Percentiles rank a stretch among this genome's conserved stretches.
Evolutionary conservation across 2,329 filamentous ascomycete genomes (phyloP).

Genomic region (Fusarium coffeatum): DNA sequence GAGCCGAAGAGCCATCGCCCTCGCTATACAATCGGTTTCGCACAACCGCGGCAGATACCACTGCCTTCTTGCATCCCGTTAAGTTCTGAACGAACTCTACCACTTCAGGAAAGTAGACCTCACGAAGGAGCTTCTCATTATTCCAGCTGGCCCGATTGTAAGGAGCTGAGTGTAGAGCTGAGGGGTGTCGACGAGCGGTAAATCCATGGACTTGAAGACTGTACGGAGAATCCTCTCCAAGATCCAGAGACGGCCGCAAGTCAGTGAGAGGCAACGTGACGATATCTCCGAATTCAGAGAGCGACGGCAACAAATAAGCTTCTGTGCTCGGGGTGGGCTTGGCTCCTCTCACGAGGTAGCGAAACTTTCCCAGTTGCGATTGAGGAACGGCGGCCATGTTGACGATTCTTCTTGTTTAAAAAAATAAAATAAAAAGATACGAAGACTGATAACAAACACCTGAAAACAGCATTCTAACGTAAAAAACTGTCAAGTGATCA

Average conservation of each 20-base stretch:
- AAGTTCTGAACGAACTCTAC: background rate
- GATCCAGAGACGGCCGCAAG: background rate
- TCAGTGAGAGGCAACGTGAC: conserved; percentile 2
- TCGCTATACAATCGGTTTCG: conserved; percentile 8
- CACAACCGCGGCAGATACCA: conserved; percentile 6
- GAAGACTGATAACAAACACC: too few species aligned
- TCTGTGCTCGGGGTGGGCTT: background rate
- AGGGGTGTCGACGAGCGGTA: background rate
- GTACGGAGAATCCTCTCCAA: background rate
- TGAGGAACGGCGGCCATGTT: background rate
- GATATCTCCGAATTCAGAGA: conserved; percentile 5
- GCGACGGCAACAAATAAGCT: background rate
- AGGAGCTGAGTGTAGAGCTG: background rate
- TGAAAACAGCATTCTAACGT: too few species aligned
- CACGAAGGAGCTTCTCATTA: conserved; percentile 2
- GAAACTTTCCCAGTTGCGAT: background rate
- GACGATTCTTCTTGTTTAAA: background rate
- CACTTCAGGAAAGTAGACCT: conserved; percentile 4
- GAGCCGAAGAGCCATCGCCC: background rate
- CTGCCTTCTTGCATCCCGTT: conserved; percentile 4
- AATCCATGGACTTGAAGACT: conserved; percentile 1
- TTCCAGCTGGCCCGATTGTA: conserved; percentile 2
- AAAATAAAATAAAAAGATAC: too few species aligned
- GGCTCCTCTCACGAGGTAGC: background rate
- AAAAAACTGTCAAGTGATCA: background rate